Evolutionary conservation across 768 basidiomycete genomes (phyloP), one percentile per base, ranked within the genome.

Genomic region (Leccinellum luteum): DNA sequence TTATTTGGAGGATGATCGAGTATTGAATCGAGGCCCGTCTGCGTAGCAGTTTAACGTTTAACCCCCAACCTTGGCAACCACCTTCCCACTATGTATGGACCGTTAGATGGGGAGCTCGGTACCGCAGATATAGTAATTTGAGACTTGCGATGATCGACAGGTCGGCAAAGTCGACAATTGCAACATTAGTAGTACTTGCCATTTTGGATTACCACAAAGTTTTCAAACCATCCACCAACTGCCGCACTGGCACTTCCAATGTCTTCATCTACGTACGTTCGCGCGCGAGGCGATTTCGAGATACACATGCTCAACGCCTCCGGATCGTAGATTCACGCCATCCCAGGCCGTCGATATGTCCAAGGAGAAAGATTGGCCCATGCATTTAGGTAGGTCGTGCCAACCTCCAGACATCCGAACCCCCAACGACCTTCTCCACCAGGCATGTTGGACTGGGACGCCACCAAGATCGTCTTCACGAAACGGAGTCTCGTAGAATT

Each of bases 361-460:
- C 64, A 87, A 85, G 60, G 88, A 90, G 67, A 84, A 79, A 61
- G 85, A 90, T 60, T 92, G 90, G 90, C 73, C 87, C 30, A 74
- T 82, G 58, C 79, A 79, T 62, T 75, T 91, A 19, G 89, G 89
- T 85, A 51, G 27, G 77, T 66, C 10, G 55, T 47, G 28, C 44
- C 9, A n/a, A 9, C 38, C 38, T 43, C 5, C 10, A 3, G 10
- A 44, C 34, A n/a, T 48, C 35, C 30, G 21, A 13, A 28, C 49
- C 17, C 47, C 7, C 30, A 21, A 17, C 19, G 30, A 7, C 23
- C 27, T 43, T 23, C 25, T 54, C 30, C 57, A 12, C 27, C 54
- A 90, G 89, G 88, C 59, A 81, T 89, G 84, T 76, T 92, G 61
- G 90, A 92, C 72, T 91, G 90, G 89, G 90, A 91, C 66, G 69